Conservation (phyloP, 78 protist species). For the Bodo saltans region DNA sequence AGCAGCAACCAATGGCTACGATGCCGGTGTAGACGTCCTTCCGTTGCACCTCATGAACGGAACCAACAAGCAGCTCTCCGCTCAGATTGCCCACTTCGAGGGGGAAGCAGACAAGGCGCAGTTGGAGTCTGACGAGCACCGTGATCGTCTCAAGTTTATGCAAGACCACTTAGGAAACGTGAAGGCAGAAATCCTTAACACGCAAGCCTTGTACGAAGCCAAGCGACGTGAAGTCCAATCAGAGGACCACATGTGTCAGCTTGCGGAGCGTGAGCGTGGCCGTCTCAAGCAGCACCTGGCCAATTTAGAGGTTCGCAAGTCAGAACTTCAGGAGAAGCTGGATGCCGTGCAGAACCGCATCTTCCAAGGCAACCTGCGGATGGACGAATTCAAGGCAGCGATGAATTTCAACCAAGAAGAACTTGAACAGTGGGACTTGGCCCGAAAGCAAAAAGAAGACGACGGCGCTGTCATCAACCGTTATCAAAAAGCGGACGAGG, state of each 20-base stretch:
- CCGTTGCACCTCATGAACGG: conserved; percentile 29
- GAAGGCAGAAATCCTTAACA: conserved; percentile 29
- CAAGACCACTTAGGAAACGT: conserved; percentile 56
- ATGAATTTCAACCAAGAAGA: conserved; percentile 64
- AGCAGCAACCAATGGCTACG: too few relatives aligned
- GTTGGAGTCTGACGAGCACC: conserved; percentile 21
- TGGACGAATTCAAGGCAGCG: conserved; percentile 56
- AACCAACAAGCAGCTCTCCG: conserved; percentile 15
- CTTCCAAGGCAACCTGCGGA: conserved; percentile 55
- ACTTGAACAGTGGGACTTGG: conserved; percentile 67
- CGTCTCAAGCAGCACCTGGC: conserved; percentile 33
- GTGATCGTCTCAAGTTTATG: conserved; percentile 39
- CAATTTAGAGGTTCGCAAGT: background rate
- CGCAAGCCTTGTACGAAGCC: conserved; percentile 52
- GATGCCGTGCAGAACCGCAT: conserved; percentile 42
- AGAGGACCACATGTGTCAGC: conserved; percentile 53
- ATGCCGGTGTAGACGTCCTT: conserved; percentile 9
- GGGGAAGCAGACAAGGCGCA: background rate
- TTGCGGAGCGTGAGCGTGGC: conserved; percentile 58
- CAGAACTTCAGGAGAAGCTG: conserved; percentile 46
- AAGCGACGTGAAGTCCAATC: conserved; percentile 49
- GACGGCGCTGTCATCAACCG: conserved; percentile 25
- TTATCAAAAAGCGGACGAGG: conserved; percentile 5
- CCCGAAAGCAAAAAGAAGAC: conserved; percentile 64
- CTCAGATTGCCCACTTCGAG: conserved; percentile 12